A percentile compares a stretch with the other conserved stretches of the same genome.
phyloP scores from a whole-genome alignment of 2,329 filamentous ascomycete genomes.

The Paraphaeosphaeria sporulosa region DNA sequence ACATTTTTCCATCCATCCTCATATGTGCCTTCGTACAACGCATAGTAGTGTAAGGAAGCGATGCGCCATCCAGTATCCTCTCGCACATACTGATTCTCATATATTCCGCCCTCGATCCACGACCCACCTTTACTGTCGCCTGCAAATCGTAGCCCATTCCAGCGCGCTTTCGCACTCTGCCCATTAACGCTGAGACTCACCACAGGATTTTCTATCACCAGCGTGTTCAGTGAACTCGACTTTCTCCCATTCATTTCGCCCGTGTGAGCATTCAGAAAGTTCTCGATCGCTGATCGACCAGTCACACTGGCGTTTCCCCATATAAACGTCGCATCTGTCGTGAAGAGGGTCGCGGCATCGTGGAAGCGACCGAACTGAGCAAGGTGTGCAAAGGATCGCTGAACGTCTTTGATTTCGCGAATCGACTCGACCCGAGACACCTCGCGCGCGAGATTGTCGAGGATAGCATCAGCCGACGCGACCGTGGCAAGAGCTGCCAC shows the following conservation, averaged over 20 bases:
- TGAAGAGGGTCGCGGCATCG: conserved; percentile 25
- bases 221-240: conserved; percentile 26
- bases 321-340: conserved; percentile 23
- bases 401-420: conserved; percentile 33
- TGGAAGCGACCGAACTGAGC: conserved; percentile 27
- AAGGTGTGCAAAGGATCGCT: conserved; percentile 29
- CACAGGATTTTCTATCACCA: conserved; percentile 31
- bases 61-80: conserved; percentile 25
- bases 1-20: conserved; percentile 32
- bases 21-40: conserved; percentile 31
- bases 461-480: conserved; percentile 4
- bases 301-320: conserved; percentile 29
- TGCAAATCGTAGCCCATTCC: conserved; percentile 33
- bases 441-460: conserved; percentile 24
- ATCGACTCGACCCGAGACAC: conserved; percentile 32
- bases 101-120: conserved; percentile 32
- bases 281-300: conserved; percentile 20
- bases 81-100: conserved; percentile 32
- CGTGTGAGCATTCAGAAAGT: conserved; percentile 27
- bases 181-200: conserved; percentile 29
- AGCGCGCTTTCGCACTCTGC: conserved; percentile 28
- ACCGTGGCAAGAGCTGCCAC: not conserved
- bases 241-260: conserved; percentile 28
- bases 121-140: conserved; percentile 30
- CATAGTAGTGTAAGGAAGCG: conserved; percentile 29